Percentiles rank a stretch among this genome's conserved stretches.
phyloP scores from a whole-genome alignment of 2,329 filamentous ascomycete species.

The Penicillium sp. region DNA sequence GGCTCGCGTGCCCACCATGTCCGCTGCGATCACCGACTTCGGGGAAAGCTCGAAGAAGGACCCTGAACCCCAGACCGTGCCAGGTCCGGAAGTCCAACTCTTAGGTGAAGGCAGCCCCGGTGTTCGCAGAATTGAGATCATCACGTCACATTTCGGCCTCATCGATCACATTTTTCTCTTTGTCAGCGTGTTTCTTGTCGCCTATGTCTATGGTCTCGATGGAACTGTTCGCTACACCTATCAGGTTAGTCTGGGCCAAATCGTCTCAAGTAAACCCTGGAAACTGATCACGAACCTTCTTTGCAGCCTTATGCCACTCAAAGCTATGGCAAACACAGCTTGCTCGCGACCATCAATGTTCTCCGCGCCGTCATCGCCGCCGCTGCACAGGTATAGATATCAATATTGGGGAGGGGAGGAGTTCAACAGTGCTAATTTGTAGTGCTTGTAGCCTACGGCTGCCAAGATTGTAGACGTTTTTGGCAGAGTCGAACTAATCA shows the following conservation, averaged over 20 bases:
- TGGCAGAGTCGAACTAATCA: conserved; percentile 59
- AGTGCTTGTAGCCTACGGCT: conserved; percentile 49
- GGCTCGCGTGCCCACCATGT: neutral
- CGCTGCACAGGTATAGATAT: conserved; percentile 47
- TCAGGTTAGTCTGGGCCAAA: conserved; percentile 31
- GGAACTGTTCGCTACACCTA: conserved; percentile 55
- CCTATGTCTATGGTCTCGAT: conserved; percentile 64
- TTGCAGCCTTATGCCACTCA: conserved; percentile 54
- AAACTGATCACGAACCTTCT: conserved; percentile 6
- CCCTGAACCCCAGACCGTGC: neutral
- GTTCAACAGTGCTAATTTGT: neutral
- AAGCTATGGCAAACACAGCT: conserved; percentile 53
- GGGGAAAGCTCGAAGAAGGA: conserved; percentile 7
- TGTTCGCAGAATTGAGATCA: conserved; percentile 59
- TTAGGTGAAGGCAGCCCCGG: conserved; percentile 44
- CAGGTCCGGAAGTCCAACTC: conserved; percentile 1
- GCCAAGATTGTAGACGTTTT: conserved; percentile 65
- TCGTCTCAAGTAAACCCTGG: neutral
- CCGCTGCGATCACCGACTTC: neutral
- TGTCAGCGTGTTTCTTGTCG: conserved; percentile 60
- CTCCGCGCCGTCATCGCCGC: conserved; percentile 60
- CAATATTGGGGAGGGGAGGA: rapidly evolving
- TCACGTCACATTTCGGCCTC: conserved; percentile 53
- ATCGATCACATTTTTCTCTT: conserved; percentile 59
- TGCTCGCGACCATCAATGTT: conserved; percentile 59